A percentile compares a stretch with the other conserved stretches of the same genome.
Evolutionary conservation across 2,329 filamentous ascomycete species (phyloP).

Genomic region (Xylaria sp.): DNA sequence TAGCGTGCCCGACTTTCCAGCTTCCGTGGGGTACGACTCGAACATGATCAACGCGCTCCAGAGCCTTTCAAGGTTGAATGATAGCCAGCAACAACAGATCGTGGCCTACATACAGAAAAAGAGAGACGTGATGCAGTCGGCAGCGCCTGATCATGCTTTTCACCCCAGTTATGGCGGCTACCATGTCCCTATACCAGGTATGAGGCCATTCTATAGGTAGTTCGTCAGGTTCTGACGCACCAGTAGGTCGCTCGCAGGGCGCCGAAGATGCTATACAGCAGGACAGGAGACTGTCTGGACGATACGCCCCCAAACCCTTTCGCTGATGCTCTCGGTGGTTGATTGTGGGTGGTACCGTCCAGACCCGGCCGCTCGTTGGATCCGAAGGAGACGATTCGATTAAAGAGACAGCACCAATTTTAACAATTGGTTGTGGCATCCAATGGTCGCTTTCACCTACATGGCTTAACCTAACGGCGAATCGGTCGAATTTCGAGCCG

Average conservation of each 20-base stretch:
- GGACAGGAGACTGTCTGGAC: conserved; percentile 24
- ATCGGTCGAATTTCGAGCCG: background rate
- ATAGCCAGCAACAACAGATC: conserved; percentile 44
- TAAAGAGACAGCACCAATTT: conserved; percentile 10
- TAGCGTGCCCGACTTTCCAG: conserved; percentile 27
- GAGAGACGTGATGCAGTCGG: conserved; percentile 33
- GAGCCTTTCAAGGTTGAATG: conserved; percentile 41
- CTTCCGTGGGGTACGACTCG: conserved; percentile 30
- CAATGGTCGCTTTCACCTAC: background rate
- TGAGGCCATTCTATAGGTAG: conserved; percentile 2
- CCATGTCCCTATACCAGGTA: conserved; percentile 34
- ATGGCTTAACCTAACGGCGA: background rate
- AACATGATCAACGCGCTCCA: conserved; percentile 44
- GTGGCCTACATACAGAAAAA: conserved; percentile 43
- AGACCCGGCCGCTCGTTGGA: background rate
- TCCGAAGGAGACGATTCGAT: background rate
- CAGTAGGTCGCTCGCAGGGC: conserved; percentile 5
- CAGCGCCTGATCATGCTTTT: conserved; percentile 33
- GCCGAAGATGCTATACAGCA: conserved; percentile 23
- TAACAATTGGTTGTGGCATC: background rate
- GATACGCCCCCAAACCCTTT: conserved; percentile 11
- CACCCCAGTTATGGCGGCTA: conserved; percentile 35
- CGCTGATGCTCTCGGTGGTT: background rate
- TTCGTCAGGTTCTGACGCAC: conserved; percentile 14
- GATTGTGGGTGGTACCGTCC: background rate